Percentiles rank a stretch among this genome's conserved stretches.
Evolutionary conservation across 1,139 yeast species (phyloP).

Genomic region (Hemisphaericaspora xylofermentans): DNA sequence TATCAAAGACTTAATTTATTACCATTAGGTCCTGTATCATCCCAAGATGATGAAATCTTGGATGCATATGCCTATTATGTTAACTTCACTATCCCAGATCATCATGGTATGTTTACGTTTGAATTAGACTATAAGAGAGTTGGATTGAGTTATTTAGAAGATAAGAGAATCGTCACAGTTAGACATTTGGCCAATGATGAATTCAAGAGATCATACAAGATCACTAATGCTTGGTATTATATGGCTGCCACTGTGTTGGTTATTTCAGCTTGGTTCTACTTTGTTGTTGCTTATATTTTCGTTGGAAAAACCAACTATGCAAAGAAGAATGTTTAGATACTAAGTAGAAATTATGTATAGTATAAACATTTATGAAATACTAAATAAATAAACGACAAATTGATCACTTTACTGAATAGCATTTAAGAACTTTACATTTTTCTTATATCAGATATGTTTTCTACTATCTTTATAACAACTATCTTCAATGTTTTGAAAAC

Average conservation of each 20-base stretch:
- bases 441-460: conserved; percentile 15
- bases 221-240: conserved; percentile 92
- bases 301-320: conserved; percentile 31
- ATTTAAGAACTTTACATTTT: no score
- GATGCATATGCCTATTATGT: conserved; percentile 37
- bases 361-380: neutral
- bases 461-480: conserved; percentile 19
- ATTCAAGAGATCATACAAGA: conserved; percentile 90
- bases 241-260: conserved; percentile 70
- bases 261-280: conserved; percentile 70
- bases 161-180: conserved; percentile 72
- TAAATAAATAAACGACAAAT: neutral
- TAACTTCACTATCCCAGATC: conserved; percentile 81
- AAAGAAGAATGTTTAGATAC: conserved; percentile 31
- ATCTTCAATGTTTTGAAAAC: conserved; percentile 19
- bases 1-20: conserved; percentile 74
- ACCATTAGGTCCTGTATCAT: conserved; percentile 42
- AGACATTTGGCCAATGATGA: conserved; percentile 97
- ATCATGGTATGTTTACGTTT: conserved; percentile 94
- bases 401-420: no score
- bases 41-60: conserved; percentile 33
- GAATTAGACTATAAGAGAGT: conserved; percentile 74
- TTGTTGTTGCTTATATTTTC: conserved; percentile 65
- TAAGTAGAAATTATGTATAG: conserved; percentile 16
- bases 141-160: conserved; percentile 71